Conservation (phyloP, 805 yeast species). For the Wickerhamiella cacticola region DNA sequence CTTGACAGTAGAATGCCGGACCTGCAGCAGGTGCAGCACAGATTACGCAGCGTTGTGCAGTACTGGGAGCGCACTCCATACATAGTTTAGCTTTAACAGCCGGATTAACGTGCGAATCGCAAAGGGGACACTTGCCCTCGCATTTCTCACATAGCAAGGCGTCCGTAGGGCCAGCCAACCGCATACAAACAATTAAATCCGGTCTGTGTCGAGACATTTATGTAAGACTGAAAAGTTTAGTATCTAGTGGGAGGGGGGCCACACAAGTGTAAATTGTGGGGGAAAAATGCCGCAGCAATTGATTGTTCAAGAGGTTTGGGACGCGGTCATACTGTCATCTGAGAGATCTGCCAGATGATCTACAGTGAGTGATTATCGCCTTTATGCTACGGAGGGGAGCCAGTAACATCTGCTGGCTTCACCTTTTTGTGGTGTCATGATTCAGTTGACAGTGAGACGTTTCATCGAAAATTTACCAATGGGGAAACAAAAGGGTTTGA, state of each 20-base stretch:
- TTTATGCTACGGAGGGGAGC: too few relatives aligned
- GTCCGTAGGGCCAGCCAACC: conserved; percentile 61
- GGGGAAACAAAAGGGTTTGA: too few relatives aligned
- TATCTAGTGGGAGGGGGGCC: neutral
- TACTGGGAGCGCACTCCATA: conserved; percentile 74
- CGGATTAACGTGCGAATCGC: conserved; percentile 76
- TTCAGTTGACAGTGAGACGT: too few relatives aligned
- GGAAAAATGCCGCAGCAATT: too few relatives aligned
- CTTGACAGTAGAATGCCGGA: conserved; percentile 74
- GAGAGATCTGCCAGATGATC: too few relatives aligned
- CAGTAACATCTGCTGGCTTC: too few relatives aligned
- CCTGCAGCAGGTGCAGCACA: conserved; percentile 55
- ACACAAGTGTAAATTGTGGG: too few relatives aligned
- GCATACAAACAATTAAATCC: conserved; percentile 72
- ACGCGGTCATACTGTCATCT: too few relatives aligned
- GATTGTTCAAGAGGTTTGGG: too few relatives aligned
- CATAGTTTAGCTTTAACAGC: conserved; percentile 57
- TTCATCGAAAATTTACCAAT: too few relatives aligned
- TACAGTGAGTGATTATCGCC: too few relatives aligned
- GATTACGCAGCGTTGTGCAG: conserved; percentile 57
- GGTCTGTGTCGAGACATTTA: conserved; percentile 80
- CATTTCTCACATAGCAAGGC: conserved; percentile 75
- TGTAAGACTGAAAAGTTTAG: neutral
- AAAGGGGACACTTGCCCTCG: conserved; percentile 83
- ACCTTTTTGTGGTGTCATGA: too few relatives aligned